Base-by-base conservation (phyloP, 257 asterid genomes). In the Pogostemon cablin region DNA sequence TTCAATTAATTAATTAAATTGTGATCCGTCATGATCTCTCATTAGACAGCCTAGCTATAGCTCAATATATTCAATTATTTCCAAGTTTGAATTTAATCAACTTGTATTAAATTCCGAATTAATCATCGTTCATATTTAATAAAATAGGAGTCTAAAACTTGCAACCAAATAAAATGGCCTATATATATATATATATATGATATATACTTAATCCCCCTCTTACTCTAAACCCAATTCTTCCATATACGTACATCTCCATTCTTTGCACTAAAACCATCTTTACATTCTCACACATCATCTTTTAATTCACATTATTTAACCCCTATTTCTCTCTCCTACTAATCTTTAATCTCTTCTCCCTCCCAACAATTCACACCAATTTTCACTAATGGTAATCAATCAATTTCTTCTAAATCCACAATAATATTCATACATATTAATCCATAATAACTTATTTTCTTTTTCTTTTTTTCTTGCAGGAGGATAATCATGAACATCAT, bases 401-500 rank as follows among this genome's bases (percentile, higher is more conserved):
- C 35, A 4, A 10, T 34, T 43, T 4, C 0, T n/a, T 6, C 35
- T 49, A 25, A 25, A 25, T 25, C 32, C 32, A 1, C 32, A 1
- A 1, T 25, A 25, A 25, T 25, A 25, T 25, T 25, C 32, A 25
- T 25, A 25, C 32, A 25, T 25, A 25, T 25, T 25, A 25, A 25
- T 25, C 32, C 1, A 25, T 25, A 25, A 25, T 25, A 25, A 25
- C 32, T 1, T 25, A 35, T 4, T 17, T 10, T 39, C 4, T 39
- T 34, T 48, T 62, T 64, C 1, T 9, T 44, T 9, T 32, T 53
- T 20, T 5, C 25, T 54, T 32, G 17, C 68, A 85, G 68, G 76
- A 86, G 90, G 83, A 79, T 67, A 79, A 38, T 66, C 79, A 62
- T 3, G 15, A 25, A 3, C 1, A 41, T 41, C 17, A 48, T 56